phyloP scores from a whole-genome alignment of 176 grass and related monocot genomes.

The Oryza coarctata region DNA sequence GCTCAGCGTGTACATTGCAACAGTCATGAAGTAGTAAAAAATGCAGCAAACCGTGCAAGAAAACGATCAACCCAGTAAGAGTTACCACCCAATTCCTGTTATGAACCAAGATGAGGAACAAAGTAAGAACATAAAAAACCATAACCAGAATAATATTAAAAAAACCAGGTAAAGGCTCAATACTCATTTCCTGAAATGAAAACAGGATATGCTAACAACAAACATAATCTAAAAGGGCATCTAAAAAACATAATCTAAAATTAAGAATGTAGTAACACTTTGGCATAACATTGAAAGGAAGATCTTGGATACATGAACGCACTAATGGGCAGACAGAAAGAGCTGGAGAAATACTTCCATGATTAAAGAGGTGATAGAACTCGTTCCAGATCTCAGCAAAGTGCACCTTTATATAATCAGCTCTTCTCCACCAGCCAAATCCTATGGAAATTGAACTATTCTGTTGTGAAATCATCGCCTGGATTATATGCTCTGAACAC shows the following conservation, averaged over 20 bases:
- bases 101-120: slow-evolving; percentile 6
- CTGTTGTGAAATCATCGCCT: no score
- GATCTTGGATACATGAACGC: not conserved
- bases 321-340: not conserved
- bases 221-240: not conserved
- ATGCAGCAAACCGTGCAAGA: slow-evolving; percentile 66
- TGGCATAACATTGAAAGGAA: not conserved
- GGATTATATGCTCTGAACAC: not conserved
- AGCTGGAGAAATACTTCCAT: slow-evolving; percentile 72
- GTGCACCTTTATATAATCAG: slow-evolving; percentile 95
- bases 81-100: slow-evolving; percentile 84
- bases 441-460: no score
- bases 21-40: slow-evolving; percentile 94
- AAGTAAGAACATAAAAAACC: not conserved
- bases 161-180: not conserved
- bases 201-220: not conserved
- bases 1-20: slow-evolving; percentile 91
- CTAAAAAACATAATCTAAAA: no score
- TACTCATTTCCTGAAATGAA: no score
- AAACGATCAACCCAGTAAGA: slow-evolving; percentile 71
- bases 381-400: slow-evolving; percentile 97
- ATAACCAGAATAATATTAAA: not conserved
- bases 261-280: no score
- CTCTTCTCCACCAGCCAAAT: slow-evolving; percentile 79
- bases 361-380: slow-evolving; percentile 90